Base-by-base conservation (phyloP, 1,284 basidiomycete species). In the Hemileia vastatrix region DNA sequence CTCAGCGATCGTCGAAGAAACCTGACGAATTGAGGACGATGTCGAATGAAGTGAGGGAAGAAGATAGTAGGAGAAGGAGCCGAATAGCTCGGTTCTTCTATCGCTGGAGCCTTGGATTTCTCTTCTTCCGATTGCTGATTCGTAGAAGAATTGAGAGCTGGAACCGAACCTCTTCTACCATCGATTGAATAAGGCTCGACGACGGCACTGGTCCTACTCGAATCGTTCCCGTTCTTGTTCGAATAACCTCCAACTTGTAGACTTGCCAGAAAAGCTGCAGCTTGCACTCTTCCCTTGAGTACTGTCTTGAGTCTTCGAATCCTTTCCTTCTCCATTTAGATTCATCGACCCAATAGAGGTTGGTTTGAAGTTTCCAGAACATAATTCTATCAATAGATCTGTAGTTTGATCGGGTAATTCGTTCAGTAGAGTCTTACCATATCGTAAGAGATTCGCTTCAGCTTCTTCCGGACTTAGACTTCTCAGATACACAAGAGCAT, bases 41-140 rank as follows among this genome's bases (percentile, higher is more conserved):
- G 90, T 69, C 93, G 89, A 45, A 96, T 86, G 68, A 96, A 98
- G 75, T 95, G 90, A 0, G 93, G 86, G 71, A 97, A 97, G 76
- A 91, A 96, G 31, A 87, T 80, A 1, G 86, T 81, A 0, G 93
- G 91, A 0, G 91, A 91, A 0, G 90, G 88, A 0, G 84, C 80
- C 64, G 83, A 82, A n/a, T n/a, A n/a, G n/a, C n/a, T n/a, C n/a
- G n/a, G n/a, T n/a, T n/a, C n/a, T n/a, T n/a, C n/a, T n/a, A n/a
- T n/a, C n/a, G n/a, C n/a, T n/a, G n/a, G n/a, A n/a, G n/a, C n/a
- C n/a, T n/a, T n/a, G 13, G 13, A n/a, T n/a, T n/a, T n/a, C n/a
- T n/a, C n/a, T n/a, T n/a, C n/a, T n/a, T n/a, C n/a, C n/a, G n/a
- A n/a, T n/a, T n/a, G n/a, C n/a, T n/a, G n/a, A n/a, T n/a, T n/a